Percentiles rank a stretch among this genome's conserved stretches.
phyloP scores from a whole-genome alignment of 495 filamentous ascomycete species.

The Usnea hakonensis region DNA sequence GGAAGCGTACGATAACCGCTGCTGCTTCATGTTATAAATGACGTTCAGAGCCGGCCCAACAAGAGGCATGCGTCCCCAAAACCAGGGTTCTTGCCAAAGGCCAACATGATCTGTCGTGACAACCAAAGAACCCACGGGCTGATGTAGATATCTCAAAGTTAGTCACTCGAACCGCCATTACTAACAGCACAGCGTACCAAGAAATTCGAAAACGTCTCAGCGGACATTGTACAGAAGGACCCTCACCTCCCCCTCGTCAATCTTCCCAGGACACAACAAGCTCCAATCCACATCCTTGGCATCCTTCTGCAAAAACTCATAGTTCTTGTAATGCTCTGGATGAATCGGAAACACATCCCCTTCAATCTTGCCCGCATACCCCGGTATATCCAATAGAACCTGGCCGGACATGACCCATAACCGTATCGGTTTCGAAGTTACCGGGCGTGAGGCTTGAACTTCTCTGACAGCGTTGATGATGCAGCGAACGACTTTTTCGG shows the following conservation, averaged over 20 bases:
- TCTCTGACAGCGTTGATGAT: slow-evolving; percentile 18
- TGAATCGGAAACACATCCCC: slow-evolving; percentile 22
- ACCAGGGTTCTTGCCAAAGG: slow-evolving; percentile 3
- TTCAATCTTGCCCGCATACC: slow-evolving; percentile 11
- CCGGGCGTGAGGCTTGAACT: slow-evolving; percentile 13
- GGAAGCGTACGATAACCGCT: not conserved
- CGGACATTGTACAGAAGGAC: slow-evolving; percentile 16
- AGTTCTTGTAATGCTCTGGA: slow-evolving; percentile 20
- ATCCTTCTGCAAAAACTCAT: slow-evolving; percentile 17
- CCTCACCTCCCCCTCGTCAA: slow-evolving; percentile 20
- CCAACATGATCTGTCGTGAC: not conserved
- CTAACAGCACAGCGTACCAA: not conserved
- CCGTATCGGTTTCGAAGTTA: slow-evolving; percentile 1
- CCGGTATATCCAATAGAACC: slow-evolving; percentile 19
- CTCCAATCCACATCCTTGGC: slow-evolving; percentile 19
- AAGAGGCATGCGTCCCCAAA: not conserved
- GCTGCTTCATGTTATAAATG: slow-evolving; percentile 6
- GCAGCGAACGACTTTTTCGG: slow-evolving; percentile 17
- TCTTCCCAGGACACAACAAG: slow-evolving; percentile 13
- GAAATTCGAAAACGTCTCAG: not conserved
- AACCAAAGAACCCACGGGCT: slow-evolving; percentile 6
- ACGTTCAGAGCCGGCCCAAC: slow-evolving; percentile 3
- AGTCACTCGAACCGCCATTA: not conserved
- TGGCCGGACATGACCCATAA: slow-evolving; percentile 20
- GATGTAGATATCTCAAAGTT: not conserved